These are phyloP conservation scores for Plantago elongata DNA, from an alignment of 257 asterid genomes.

Conservation along the genomic window DNA sequence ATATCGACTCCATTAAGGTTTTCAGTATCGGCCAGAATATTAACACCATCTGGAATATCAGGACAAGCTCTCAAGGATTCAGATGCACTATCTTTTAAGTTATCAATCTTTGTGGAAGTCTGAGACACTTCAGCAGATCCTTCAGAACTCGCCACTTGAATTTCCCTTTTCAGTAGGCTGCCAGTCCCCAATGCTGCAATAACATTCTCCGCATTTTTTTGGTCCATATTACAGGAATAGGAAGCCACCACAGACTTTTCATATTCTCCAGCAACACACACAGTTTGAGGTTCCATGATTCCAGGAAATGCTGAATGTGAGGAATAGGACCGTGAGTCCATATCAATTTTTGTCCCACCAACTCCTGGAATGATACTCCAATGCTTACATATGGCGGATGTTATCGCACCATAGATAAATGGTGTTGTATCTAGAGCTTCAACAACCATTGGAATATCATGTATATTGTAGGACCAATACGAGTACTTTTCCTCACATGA, in stretches of 20 bases:
- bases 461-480: constrained; percentile 52
- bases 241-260: constrained; percentile 28
- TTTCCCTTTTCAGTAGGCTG: constrained; percentile 37
- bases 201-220: constrained; percentile 34
- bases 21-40: constrained; percentile 26
- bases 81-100: constrained; percentile 20
- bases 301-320: too few relatives aligned
- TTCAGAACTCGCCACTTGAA: constrained; percentile 55
- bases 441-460: constrained; percentile 54
- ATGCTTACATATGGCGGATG: constrained; percentile 43
- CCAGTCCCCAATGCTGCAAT: constrained; percentile 28
- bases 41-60: constrained; percentile 32
- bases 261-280: constrained; percentile 29
- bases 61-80: constrained; percentile 29
- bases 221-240: constrained; percentile 33
- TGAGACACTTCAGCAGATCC: constrained; percentile 73
- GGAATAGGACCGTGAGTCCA: constrained; percentile 32
- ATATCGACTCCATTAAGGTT: constrained; percentile 21
- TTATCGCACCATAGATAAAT: constrained; percentile 35
- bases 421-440: constrained; percentile 56
- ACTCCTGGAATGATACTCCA: constrained; percentile 48
- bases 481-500: constrained; percentile 40
- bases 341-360: constrained; percentile 40
- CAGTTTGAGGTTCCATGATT: constrained; percentile 12
- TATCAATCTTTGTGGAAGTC: constrained; percentile 34